phyloP scores from a whole-genome alignment of 805 yeast species.

The Cyberlindnera amylophila region DNA sequence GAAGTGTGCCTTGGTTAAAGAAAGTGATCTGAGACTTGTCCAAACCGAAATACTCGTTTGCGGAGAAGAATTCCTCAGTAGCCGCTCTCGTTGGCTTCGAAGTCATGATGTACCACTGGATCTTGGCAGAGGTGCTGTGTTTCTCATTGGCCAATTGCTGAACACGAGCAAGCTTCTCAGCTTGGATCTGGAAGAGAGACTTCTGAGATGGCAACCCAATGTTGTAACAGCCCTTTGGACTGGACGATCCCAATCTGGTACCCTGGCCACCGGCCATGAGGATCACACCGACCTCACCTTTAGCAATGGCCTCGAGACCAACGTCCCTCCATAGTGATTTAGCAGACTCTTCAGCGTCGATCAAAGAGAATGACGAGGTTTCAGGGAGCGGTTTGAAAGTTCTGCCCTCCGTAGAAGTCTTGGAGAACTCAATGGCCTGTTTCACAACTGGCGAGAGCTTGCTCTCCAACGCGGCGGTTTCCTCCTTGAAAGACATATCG shows the following conservation, averaged over 20 bases:
- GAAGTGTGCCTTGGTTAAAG: constrained; percentile 93
- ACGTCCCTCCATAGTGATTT: constrained; percentile 24
- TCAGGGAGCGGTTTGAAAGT: constrained; percentile 46
- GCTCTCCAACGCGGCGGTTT: constrained; percentile 18
- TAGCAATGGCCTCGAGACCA: constrained; percentile 68
- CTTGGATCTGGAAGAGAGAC: constrained; percentile 87
- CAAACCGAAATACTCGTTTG: constrained; percentile 71
- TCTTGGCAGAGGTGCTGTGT: constrained; percentile 29
- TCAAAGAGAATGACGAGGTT: constrained; percentile 45
- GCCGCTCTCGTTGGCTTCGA: constrained; percentile 77
- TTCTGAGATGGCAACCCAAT: constrained; percentile 81
- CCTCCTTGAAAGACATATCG: constrained; percentile 14
- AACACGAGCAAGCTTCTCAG: constrained; percentile 71
- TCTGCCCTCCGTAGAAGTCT: constrained; percentile 26
- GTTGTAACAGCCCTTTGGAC: constrained; percentile 93
- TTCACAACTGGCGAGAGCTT: constrained; percentile 26
- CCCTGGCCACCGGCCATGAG: constrained; percentile 99
- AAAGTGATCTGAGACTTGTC: constrained; percentile 55
- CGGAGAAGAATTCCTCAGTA: constrained; percentile 68
- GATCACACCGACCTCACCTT: constrained; percentile 80
- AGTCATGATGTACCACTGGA: constrained; percentile 94
- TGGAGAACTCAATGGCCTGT: constrained; percentile 40
- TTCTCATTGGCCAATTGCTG: constrained; percentile 48
- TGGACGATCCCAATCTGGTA: constrained; percentile 82
- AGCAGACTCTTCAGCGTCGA: constrained; percentile 27